Evolutionary conservation across 2,329 filamentous ascomycete genomes (phyloP), one percentile per base, ranked within the genome.

Genomic region (Ciborinia camelliae): DNA sequence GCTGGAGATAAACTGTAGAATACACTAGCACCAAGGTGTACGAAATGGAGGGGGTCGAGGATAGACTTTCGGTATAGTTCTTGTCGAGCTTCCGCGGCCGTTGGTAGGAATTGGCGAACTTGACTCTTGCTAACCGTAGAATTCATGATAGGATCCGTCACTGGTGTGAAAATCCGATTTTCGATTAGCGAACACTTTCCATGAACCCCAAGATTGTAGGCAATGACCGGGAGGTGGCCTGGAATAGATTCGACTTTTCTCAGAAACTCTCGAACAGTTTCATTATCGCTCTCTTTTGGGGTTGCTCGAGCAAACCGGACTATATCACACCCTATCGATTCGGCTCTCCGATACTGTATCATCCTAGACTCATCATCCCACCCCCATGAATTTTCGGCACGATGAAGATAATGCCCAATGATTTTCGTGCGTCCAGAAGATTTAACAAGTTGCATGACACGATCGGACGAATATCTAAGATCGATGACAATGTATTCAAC

Each of bases 1-100:
- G 87, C 86, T 1, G 90, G 90, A 0, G 90, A 92, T 64, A 92
- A 75, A 73, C 87, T 91, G 77, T 90, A 90, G 58, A 82, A 84
- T 12, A 90, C 85, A 63, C 87, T 87, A 63, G 84, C 86, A n/a
- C 90, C 90, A 59, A 92, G 84, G 41, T 92, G 87, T 69, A 89
- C 90, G 63, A 90, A 86, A 58, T 87, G 85, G 80, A 92, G 86
- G 0, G 86, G 81, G 48, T 91, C 87, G 60, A 86, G 84, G 1
- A 88, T 80, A 65, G 89, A 90, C 1, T 85, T 86, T 4, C 85
- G 81, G 71, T 87, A 90, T 0, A 92, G 80, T 1, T 88, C 85
- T 66, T 83, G 77, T 7, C 88, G 89, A 0, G 87, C 84, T 66
- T 90, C 83, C 12, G 81, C 77, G 0, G 87, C 81, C 0, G 88